phyloP scores from a whole-genome alignment of 768 basidiomycete genomes.

The Russula compacta region DNA sequence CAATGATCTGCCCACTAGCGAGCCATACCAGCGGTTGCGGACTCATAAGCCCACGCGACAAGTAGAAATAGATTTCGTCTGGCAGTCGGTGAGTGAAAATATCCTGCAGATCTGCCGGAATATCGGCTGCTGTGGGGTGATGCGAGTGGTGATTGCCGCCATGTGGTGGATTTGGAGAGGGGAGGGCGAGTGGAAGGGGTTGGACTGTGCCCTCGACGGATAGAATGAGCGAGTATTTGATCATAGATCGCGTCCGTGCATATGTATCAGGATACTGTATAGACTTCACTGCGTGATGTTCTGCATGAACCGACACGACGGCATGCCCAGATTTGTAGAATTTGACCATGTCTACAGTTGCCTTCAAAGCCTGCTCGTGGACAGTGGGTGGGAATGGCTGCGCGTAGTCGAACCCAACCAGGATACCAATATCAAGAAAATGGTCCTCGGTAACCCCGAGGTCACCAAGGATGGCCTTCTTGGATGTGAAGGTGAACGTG shows the following conservation, averaged over 20 bases:
- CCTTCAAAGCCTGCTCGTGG: slow-evolving; percentile 74
- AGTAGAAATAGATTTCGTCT: slow-evolving; percentile 93
- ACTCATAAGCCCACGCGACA: slow-evolving; percentile 83
- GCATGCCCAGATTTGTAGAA: slow-evolving; percentile 86
- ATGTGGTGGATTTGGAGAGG: slow-evolving; percentile 38
- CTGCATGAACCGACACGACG: slow-evolving; percentile 65
- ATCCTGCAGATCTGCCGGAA: slow-evolving; percentile 86
- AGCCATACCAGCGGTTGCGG: slow-evolving; percentile 95
- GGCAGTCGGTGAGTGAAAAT: slow-evolving; percentile 92
- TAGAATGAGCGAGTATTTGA: slow-evolving; percentile 86
- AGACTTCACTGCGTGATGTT: slow-evolving; percentile 75
- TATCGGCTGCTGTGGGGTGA: slow-evolving; percentile 75
- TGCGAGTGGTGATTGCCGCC: slow-evolving; percentile 50
- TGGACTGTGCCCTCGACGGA: slow-evolving; percentile 75
- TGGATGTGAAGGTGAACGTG: slow-evolving; percentile 78
- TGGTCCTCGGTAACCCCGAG: slow-evolving; percentile 73
- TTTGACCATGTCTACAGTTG: slow-evolving; percentile 85
- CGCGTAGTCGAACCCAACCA: slow-evolving; percentile 82
- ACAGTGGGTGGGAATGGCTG: slow-evolving; percentile 73
- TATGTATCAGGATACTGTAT: slow-evolving; percentile 79
- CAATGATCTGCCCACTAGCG: slow-evolving; percentile 74
- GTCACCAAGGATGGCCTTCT: slow-evolving; percentile 59
- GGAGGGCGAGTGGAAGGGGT: slow-evolving; percentile 70
- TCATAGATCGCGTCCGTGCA: slow-evolving; percentile 81
- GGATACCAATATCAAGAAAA: slow-evolving; percentile 88